These are phyloP conservation scores for Cladorrhinum sp. DNA, from an alignment of 2,329 filamentous ascomycete species.

Conservation along the genomic window DNA sequence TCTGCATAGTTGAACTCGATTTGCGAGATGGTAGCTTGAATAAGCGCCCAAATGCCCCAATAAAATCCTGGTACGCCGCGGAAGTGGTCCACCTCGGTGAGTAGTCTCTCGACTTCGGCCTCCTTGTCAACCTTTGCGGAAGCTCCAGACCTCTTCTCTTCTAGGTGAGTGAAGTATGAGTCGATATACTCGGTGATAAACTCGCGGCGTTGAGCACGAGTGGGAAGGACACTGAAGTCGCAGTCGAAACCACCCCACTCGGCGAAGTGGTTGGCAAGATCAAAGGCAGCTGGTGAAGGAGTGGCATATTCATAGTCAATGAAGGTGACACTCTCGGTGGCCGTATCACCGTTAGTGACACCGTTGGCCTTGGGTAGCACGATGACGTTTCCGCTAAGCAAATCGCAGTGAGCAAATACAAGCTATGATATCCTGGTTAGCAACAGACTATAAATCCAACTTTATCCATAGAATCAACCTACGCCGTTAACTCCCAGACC, in stretches of 20 bases:
- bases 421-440: conserved; percentile 49
- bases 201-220: conserved; percentile 67
- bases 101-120: conserved; percentile 65
- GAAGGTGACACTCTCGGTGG: conserved; percentile 65
- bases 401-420: conserved; percentile 92
- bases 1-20: conserved; percentile 96
- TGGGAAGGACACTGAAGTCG: conserved; percentile 81
- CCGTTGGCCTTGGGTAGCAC: conserved; percentile 54
- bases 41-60: conserved; percentile 93
- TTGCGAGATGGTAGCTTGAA: conserved; percentile 88
- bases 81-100: conserved; percentile 79
- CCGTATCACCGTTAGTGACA: conserved; percentile 27
- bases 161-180: conserved; percentile 62
- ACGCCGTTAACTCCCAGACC: conserved; percentile 75
- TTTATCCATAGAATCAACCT: conserved; percentile 36
- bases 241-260: conserved; percentile 98
- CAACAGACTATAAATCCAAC: background rate
- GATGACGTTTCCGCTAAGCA: conserved; percentile 95
- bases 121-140: conserved; percentile 47
- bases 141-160: conserved; percentile 36
- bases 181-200: conserved; percentile 83
- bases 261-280: conserved; percentile 96
- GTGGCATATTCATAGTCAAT: conserved; percentile 99
- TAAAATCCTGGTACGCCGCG: conserved; percentile 85
- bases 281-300: conserved; percentile 90